Percentiles rank a stretch among this genome's conserved stretches.
These are phyloP conservation scores for Aechmea fasciata DNA, from an alignment of 176 grass and related monocot species.

Conservation along the genomic window DNA sequence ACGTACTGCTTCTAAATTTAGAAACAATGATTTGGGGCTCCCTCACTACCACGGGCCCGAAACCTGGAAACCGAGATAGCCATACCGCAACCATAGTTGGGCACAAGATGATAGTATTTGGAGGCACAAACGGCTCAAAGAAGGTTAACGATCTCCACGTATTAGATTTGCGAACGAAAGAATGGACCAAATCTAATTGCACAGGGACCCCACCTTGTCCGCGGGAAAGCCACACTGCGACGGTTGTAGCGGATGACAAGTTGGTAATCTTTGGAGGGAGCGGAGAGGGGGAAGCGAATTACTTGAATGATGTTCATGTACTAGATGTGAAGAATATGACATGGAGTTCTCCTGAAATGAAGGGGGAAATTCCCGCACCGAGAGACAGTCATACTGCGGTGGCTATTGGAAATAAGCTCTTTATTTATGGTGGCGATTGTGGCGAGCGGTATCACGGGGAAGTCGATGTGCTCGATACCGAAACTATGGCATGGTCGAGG, in stretches of 20 bases:
- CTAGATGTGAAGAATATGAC: slow-evolving; percentile 66
- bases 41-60: slow-evolving; percentile 55
- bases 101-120: slow-evolving; percentile 85
- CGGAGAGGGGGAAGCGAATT: slow-evolving; percentile 87
- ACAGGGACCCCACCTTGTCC: slow-evolving; percentile 56
- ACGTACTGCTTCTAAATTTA: slow-evolving; percentile 69
- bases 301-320: slow-evolving; percentile 80
- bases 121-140: slow-evolving; percentile 73
- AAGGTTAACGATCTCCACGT: slow-evolving; percentile 88
- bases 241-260: slow-evolving; percentile 33
- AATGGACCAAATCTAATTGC: slow-evolving; percentile 66
- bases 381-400: slow-evolving; percentile 93
- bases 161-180: slow-evolving; percentile 63
- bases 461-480: slow-evolving; percentile 75
- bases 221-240: slow-evolving; percentile 79
- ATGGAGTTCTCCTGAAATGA: slow-evolving; percentile 67
- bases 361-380: slow-evolving; percentile 42
- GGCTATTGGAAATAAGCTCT: slow-evolving; percentile 43
- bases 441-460: slow-evolving; percentile 88
- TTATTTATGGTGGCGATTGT: slow-evolving; percentile 80
- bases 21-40: slow-evolving; percentile 85
- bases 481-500: slow-evolving; percentile 80
- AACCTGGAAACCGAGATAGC: slow-evolving; percentile 83
- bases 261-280: slow-evolving; percentile 88
- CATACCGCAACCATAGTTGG: slow-evolving; percentile 52